Base-by-base conservation (phyloP, 2,329 filamentous ascomycete genomes). In the Rutstroemia sp. region DNA sequence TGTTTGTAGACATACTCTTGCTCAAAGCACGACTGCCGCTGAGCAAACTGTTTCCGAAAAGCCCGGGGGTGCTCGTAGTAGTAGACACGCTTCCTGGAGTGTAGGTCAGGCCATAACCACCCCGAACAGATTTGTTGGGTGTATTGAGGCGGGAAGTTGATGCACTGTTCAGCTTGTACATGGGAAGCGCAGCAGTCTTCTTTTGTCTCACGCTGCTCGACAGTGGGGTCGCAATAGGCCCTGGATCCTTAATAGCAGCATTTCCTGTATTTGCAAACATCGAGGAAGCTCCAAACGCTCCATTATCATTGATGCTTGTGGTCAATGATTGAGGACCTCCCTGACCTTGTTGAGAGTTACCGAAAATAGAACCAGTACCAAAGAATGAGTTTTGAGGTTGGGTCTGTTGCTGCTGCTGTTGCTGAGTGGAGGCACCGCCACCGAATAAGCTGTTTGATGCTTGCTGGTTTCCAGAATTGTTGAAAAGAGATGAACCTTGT, bases 101-200 rank as follows among this genome's bases (percentile, higher is more conserved):
- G 73, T 96, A 96, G 2, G 88, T 91, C 70, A 96, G 95, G 2
- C 92, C 92, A 68, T 89, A 96, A 5, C 89, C 90, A 56, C 87
- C 89, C 57, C 87, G 82, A 34, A 55, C 21, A 14, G 53, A 50
- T 73, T 90, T 92, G 64, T 91, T 88, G 0, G 92, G 91, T 0
- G 91, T 96, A 30, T 85, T 81, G 56, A 92, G 85, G 48, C 91
- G 87, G 21, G 87, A 87, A 8, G 88, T 85, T 36, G 89, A 89
- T 48, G 83, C 82, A 0, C 91, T 89, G 48, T 90, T 92, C 62
- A 95, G 80, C 73, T 92, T 94, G 75, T 92, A 91, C 69, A 94
- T 84, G 2, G 91, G 91, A 54, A 96, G 73, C 45, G 92, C 88
- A 9, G 88, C 87, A 61, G 82, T 84, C 69, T 90, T 88, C 71